A percentile compares a stretch with the other conserved stretches of the same genome.
phyloP scores from a whole-genome alignment of 108 stramenopile species.

The Ochromonas danica region DNA sequence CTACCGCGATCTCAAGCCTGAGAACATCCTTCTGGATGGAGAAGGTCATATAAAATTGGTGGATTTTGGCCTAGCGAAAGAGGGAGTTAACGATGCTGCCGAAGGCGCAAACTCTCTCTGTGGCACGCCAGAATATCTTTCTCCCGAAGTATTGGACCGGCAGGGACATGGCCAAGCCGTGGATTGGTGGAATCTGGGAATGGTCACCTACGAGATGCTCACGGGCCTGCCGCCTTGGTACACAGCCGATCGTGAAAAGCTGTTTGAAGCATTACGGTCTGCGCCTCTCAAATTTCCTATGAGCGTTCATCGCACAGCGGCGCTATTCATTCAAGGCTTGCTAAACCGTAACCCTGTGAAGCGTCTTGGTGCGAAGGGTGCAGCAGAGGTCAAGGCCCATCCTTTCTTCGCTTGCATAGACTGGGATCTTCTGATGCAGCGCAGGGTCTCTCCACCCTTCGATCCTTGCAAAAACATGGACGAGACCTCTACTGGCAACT shows the following conservation, averaged over 20 bases:
- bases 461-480: slow-evolving; percentile 25
- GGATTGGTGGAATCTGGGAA: slow-evolving; percentile 60
- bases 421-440: slow-evolving; percentile 19
- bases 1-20: slow-evolving; percentile 39
- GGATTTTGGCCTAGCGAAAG: slow-evolving; percentile 58
- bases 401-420: slow-evolving; percentile 1
- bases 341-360: slow-evolving; percentile 51
- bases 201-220: slow-evolving; percentile 46
- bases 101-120: slow-evolving; percentile 84
- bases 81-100: slow-evolving; percentile 46
- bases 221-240: slow-evolving; percentile 86
- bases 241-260: slow-evolving; percentile 85
- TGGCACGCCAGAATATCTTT: slow-evolving; percentile 82
- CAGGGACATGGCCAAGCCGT: slow-evolving; percentile 55
- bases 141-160: slow-evolving; percentile 54
- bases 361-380: slow-evolving; percentile 50
- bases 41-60: slow-evolving; percentile 44
- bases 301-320: slow-evolving; percentile 39
- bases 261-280: slow-evolving; percentile 79
- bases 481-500: slow-evolving; percentile 52
- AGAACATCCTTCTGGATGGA: slow-evolving; percentile 51
- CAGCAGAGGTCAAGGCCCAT: neutral
- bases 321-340: slow-evolving; percentile 45
- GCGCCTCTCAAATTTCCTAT: slow-evolving; percentile 52
- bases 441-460: slow-evolving; percentile 53